A percentile compares a stretch with the other conserved stretches of the same genome.
phyloP scores from a whole-genome alignment of 768 basidiomycete species.

The Baorangia bicolor region DNA sequence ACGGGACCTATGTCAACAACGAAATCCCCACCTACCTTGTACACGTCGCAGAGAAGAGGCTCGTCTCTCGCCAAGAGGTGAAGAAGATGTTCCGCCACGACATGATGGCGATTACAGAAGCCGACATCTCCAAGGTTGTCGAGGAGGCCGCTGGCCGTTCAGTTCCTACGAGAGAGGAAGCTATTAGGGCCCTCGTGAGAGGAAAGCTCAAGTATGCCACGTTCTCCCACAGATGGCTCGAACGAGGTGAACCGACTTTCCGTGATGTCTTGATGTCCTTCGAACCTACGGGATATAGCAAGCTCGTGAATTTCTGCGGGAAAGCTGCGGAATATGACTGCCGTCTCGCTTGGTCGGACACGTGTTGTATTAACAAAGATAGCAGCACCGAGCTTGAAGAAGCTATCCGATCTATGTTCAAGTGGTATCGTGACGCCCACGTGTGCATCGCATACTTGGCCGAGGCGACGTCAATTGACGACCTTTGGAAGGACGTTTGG shows the following conservation, averaged over 20 bases:
- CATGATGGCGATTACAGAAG: conserved; percentile 25
- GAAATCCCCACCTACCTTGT: conserved; percentile 32
- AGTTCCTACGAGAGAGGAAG: conserved; percentile 28
- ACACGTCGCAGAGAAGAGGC: conserved; percentile 24
- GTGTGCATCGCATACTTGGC: conserved; percentile 34
- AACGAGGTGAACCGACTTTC: conserved; percentile 30
- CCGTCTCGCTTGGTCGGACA: conserved; percentile 35
- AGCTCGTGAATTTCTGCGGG: conserved; percentile 25
- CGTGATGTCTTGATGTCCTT: conserved; percentile 32
- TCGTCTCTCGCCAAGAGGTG: conserved; percentile 32
- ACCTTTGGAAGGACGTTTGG: conserved; percentile 28
- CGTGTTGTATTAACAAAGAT: conserved; percentile 35
- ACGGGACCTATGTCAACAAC: conserved; percentile 27
- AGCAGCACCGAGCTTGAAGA: conserved; percentile 37
- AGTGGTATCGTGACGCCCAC: conserved; percentile 31
- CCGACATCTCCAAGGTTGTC: conserved; percentile 17
- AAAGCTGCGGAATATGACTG: conserved; percentile 31
- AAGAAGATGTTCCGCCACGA: conserved; percentile 32
- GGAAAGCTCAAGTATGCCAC: conserved; percentile 29
- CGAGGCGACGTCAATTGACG: conserved; percentile 30
- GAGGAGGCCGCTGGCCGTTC: conserved; percentile 23
- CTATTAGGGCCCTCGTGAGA: conserved; percentile 21
- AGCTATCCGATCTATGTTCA: conserved; percentile 36
- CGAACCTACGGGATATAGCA: conserved; percentile 26
- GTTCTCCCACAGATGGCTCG: conserved; percentile 32